Conservation (phyloP, 768 basidiomycete species). For the Filobasidium wieringae region DNA sequence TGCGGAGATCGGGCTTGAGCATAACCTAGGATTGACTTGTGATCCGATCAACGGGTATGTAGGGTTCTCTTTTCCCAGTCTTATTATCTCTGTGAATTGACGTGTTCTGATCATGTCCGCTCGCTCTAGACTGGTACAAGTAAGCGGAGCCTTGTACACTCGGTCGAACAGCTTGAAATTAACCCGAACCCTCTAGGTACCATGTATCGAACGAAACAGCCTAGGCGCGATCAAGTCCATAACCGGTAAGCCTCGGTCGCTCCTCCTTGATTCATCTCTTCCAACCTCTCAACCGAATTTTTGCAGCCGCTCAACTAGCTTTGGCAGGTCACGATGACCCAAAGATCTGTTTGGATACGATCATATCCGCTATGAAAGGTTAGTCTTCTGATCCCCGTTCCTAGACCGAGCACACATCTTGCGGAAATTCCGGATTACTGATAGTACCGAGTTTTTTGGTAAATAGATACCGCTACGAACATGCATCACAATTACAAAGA, state of each 20-base stretch:
- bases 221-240: slow-evolving; percentile 72
- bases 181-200: slow-evolving; percentile 50
- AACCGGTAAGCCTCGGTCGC: slow-evolving; percentile 40
- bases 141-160: not conserved
- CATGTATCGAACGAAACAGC: slow-evolving; percentile 87
- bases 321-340: slow-evolving; percentile 83
- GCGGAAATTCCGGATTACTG: too few species aligned
- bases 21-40: slow-evolving; percentile 54
- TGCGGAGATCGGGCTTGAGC: slow-evolving; percentile 76
- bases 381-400: too few species aligned
- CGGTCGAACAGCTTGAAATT: not conserved
- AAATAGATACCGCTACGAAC: slow-evolving; percentile 53
- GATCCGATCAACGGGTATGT: slow-evolving; percentile 75
- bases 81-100: too few species aligned
- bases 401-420: too few species aligned
- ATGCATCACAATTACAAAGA: slow-evolving; percentile 54
- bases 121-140: not conserved
- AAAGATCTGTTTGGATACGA: slow-evolving; percentile 49
- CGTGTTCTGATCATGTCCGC: too few species aligned
- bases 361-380: slow-evolving; percentile 8
- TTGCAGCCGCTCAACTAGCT: slow-evolving; percentile 76
- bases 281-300: not conserved
- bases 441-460: slow-evolving; percentile 95
- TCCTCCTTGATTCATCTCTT: not conserved
- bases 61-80: too few species aligned